phyloP scores from a whole-genome alignment of 768 basidiomycete species.

The Amanita thiersii region DNA sequence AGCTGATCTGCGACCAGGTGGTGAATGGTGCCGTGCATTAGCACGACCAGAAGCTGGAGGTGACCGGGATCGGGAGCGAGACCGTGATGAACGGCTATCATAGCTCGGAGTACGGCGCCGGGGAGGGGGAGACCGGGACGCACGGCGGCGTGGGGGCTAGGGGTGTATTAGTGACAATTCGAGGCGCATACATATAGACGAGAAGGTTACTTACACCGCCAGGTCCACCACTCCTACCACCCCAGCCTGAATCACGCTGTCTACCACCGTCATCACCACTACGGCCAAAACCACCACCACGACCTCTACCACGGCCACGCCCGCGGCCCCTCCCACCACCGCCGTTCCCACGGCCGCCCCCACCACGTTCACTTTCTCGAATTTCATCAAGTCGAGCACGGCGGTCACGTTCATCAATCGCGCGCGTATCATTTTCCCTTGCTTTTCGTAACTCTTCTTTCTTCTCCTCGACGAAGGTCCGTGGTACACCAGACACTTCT shows the following conservation, averaged over 20 bases:
- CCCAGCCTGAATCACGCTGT: conserved; percentile 57
- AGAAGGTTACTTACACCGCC: conserved; percentile 22
- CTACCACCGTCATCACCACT: conserved; percentile 35
- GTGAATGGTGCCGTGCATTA: conserved; percentile 16
- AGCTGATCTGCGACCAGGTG: conserved; percentile 26
- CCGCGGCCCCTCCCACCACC: conserved; percentile 58
- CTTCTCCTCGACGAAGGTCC: conserved; percentile 85
- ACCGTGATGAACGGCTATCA: conserved; percentile 24
- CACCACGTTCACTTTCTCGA: conserved; percentile 49
- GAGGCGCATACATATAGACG: background rate
- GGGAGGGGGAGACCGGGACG: conserved; percentile 32
- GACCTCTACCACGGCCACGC: conserved; percentile 39
- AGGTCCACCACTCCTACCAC: conserved; percentile 44
- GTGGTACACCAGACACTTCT: conserved; percentile 83
- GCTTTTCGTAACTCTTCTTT: conserved; percentile 83
- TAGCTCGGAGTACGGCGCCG: conserved; percentile 27
- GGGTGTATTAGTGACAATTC: conserved; percentile 10
- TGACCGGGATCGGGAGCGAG: conserved; percentile 31
- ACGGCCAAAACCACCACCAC: conserved; percentile 33
- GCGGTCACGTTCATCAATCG: conserved; percentile 66
- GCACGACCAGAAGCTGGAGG: conserved; percentile 15
- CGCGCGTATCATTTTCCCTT: conserved; percentile 51
- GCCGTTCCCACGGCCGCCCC: conserved; percentile 38
- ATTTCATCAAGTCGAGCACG: conserved; percentile 63
- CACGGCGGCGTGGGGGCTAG: conserved; percentile 38